Base-by-base conservation (phyloP, 1,284 basidiomycete species). In the Puccinia coronata region DNA sequence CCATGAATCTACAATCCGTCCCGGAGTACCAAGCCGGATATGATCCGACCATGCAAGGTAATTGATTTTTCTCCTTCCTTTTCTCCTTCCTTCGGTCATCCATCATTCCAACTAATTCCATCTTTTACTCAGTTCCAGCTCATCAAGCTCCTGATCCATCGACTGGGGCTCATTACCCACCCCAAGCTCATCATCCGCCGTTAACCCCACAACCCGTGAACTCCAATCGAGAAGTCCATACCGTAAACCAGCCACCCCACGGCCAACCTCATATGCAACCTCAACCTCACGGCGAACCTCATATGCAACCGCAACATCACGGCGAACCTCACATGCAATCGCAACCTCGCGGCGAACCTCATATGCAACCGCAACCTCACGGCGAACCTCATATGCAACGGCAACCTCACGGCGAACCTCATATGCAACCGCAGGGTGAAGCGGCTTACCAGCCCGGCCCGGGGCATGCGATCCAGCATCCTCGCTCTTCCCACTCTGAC, bases 41-140 rank as follows among this genome's bases (percentile, higher is more conserved):
- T 39, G 31, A 39, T 18, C 20, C 59, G 23, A 14, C 67, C 28
- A 43, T 73, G 25, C 70, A 47, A 73, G 47, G 51, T 41, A 41
- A 72, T 23, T n/a, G 36, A 28, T 23, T 34, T 36, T 36, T 39
- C 1, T 34, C 23, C 51, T n/a, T 20, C n/a, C n/a, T 34, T 36
- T 36, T 39, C 1, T 34, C 23, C 51, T n/a, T 20, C 25, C 51
- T 47, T 73, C 70, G 36, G 23, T 20, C 51, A 9, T 20, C 28
- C 23, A 25, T 51, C 23, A 55, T 31, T 53, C 70, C n/a, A 55
- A 31, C 47, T 57, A 25, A 53, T 12, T 51, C 53, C 23, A 41
- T n/a, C 36, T 34, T 28, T 36, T n/a, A 31, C 53, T 55, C 47
- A 73, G 28, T 39, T 73, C 70, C 53, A 57, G 9, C 53, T 57